Evolutionary conservation across 2,329 filamentous ascomycete genomes (phyloP).

Genomic region (Talaromyces sp.): DNA sequence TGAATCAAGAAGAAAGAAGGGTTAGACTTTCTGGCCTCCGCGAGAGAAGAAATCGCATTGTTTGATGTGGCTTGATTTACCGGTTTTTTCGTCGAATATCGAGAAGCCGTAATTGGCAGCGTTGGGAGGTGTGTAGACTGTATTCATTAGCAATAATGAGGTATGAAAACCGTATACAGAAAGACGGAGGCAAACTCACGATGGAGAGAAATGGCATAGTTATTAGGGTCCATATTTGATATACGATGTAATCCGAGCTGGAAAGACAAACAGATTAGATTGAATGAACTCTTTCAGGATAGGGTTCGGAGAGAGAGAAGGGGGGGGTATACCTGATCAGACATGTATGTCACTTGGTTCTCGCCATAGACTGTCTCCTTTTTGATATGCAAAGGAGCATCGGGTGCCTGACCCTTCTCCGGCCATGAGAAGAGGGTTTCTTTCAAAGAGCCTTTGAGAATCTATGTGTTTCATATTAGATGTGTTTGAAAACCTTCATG

Average conservation of each 20-base stretch:
- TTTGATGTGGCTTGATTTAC: constrained; percentile 64
- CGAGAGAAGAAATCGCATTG: constrained; percentile 70
- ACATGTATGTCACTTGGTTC: constrained; percentile 79
- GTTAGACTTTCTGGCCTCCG: constrained; percentile 36
- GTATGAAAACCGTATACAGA: neutral
- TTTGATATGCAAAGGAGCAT: constrained; percentile 58
- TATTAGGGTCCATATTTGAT: constrained; percentile 63
- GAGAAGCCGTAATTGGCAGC: constrained; percentile 76
- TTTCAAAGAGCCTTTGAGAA: constrained; percentile 69
- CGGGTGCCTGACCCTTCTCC: constrained; percentile 37
- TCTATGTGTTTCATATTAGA: constrained; percentile 37
- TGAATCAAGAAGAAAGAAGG: neutral
- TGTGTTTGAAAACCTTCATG: neutral
- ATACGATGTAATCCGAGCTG: constrained; percentile 79
- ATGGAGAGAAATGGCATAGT: constrained; percentile 81
- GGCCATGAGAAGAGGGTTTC: constrained; percentile 81
- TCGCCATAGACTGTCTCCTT: constrained; percentile 63
- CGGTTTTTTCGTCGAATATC: constrained; percentile 72
- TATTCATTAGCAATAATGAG: neutral
- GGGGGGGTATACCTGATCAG: constrained; percentile 56
- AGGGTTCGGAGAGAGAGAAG: neutral
- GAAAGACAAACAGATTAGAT: neutral
- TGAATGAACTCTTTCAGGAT: neutral
- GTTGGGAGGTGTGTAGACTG: constrained; percentile 81
- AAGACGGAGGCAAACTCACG: constrained; percentile 41